Percentiles rank a stretch among this genome's conserved stretches.
phyloP scores from a whole-genome alignment of 441 rosid species.

The Omphalea diandra region DNA sequence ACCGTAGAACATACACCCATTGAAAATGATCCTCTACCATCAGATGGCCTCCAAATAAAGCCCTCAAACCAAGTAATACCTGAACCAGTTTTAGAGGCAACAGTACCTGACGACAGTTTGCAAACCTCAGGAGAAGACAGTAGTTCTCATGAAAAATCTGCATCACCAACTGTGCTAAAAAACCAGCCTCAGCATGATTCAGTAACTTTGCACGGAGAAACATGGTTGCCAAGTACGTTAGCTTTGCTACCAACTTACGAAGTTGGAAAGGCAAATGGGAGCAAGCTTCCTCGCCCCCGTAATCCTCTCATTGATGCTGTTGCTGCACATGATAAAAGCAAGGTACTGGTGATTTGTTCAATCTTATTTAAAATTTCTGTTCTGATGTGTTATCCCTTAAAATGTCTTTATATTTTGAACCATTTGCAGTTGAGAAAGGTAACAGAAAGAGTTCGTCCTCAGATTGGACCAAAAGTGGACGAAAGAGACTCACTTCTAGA shows the following conservation, averaged over 20 bases:
- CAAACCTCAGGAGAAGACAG: slow-evolving; percentile 32
- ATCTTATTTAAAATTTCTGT: slow-evolving; percentile 15
- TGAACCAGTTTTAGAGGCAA: slow-evolving; percentile 31
- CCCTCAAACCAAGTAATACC: slow-evolving; percentile 27
- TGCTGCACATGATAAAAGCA: slow-evolving; percentile 96
- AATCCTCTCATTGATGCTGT: slow-evolving; percentile 93
- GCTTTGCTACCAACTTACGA: slow-evolving; percentile 49
- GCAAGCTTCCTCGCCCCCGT: slow-evolving; percentile 77
- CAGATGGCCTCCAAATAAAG: slow-evolving; percentile 32
- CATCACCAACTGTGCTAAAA: slow-evolving; percentile 24
- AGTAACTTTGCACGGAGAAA: slow-evolving; percentile 33
- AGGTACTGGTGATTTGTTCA: slow-evolving; percentile 44
- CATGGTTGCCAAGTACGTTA: slow-evolving; percentile 43
- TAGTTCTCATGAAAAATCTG: slow-evolving; percentile 28
- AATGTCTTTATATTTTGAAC: slow-evolving; percentile 9
- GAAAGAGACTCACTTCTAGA: slow-evolving; percentile 87
- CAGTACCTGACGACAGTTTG: slow-evolving; percentile 24
- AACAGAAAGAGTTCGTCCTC: slow-evolving; percentile 60
- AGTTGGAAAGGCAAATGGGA: slow-evolving; percentile 55
- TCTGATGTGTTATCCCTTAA: background rate
- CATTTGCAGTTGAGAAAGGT: slow-evolving; percentile 82
- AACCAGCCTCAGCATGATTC: slow-evolving; percentile 31
- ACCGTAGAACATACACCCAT: slow-evolving; percentile 30
- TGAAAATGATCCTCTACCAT: slow-evolving; percentile 31
- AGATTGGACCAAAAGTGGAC: slow-evolving; percentile 52